Conservation (phyloP, 2,329 filamentous ascomycete genomes). For the Sporothrix protearum region DNA sequence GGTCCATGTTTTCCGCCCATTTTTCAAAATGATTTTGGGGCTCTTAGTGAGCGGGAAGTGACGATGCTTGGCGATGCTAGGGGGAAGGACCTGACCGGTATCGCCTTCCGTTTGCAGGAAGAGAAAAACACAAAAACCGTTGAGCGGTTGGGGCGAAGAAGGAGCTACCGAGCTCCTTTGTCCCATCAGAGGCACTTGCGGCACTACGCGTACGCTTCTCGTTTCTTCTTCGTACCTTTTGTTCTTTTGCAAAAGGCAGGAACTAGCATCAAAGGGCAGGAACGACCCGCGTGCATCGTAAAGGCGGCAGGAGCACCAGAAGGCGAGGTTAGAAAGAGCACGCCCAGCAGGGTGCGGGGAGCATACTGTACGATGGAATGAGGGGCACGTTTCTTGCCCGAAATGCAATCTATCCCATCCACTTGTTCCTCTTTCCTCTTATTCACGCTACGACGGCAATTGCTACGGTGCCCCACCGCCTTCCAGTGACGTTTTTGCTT, state of each 20-base stretch:
- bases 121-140: neutral
- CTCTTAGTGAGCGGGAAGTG: constrained; percentile 3
- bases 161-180: constrained; percentile 10
- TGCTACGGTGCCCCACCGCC: neutral
- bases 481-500: constrained; percentile 3
- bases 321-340: too few species aligned
- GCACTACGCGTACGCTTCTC: too few species aligned
- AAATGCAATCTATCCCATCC: neutral
- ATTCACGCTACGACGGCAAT: neutral
- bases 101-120: neutral
- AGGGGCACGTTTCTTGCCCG: neutral
- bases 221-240: neutral
- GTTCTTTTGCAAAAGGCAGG: constrained; percentile 1
- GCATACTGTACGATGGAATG: too few species aligned
- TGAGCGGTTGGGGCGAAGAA: neutral
- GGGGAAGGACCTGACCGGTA: neutral
- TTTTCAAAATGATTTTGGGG: neutral
- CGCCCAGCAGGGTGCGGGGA: constrained; percentile 6
- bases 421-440: neutral
- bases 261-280: neutral
- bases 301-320: neutral
- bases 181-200: neutral
- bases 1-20: neutral
- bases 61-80: constrained; percentile 2
- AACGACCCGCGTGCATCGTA: constrained; percentile 6